These are phyloP conservation scores for Sindora glabra DNA, from an alignment of 306 rosid genomes.

Conservation along the genomic window DNA sequence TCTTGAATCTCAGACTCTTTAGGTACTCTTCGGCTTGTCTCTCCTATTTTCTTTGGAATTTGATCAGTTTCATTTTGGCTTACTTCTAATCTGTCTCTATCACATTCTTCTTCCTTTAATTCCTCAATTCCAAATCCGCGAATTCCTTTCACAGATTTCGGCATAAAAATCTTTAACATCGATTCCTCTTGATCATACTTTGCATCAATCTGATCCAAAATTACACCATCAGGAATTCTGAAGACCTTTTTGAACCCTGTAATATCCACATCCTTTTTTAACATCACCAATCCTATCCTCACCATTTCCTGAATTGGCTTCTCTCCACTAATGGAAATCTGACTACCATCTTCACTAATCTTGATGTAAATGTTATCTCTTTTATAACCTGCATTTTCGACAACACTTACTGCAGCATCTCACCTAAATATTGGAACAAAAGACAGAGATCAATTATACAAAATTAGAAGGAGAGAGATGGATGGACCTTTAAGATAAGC, in stretches of 20 bases:
- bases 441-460: neutral
- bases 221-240: constrained; percentile 51
- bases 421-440: neutral
- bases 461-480: neutral
- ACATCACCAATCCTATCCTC: constrained; percentile 49
- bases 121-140: constrained; percentile 46
- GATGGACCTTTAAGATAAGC: constrained; percentile 58
- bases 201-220: constrained; percentile 59
- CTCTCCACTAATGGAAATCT: constrained; percentile 44
- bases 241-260: constrained; percentile 48
- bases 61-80: constrained; percentile 8
- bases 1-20: constrained; percentile 1
- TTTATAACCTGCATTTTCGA: constrained; percentile 53
- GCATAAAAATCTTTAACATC: constrained; percentile 41
- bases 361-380: constrained; percentile 41
- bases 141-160: constrained; percentile 51
- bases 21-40: constrained; percentile 12
- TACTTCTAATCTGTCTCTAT: neutral
- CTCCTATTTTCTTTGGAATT: neutral
- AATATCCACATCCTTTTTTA: constrained; percentile 43
- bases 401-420: neutral
- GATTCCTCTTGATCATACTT: constrained; percentile 49
- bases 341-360: constrained; percentile 63
- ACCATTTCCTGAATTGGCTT: constrained; percentile 55
- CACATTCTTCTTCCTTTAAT: constrained; percentile 31